Evolutionary conservation across 306 rosid genomes (phyloP).

Genomic region (Quercus parvula): DNA sequence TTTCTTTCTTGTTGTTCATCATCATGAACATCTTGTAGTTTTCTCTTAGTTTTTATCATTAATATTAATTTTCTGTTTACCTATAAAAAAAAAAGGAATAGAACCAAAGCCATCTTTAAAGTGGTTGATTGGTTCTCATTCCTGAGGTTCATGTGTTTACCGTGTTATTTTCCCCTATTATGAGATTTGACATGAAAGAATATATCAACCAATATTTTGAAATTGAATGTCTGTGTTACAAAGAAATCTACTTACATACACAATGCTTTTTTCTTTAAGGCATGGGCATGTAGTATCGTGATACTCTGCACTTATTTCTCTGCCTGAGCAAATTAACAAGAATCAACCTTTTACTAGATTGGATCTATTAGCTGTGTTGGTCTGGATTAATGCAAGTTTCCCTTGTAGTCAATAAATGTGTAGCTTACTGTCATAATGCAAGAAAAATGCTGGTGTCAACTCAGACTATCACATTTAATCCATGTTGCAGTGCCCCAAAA

Average conservation of each 20-base stretch:
- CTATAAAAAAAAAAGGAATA: neutral
- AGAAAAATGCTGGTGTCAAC: constrained; percentile 2
- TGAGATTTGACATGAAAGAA: neutral
- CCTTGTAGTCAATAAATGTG: neutral
- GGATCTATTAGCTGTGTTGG: neutral
- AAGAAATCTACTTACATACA: neutral
- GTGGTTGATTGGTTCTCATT: neutral
- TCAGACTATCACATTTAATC: constrained; percentile 4
- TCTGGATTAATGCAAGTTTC: neutral
- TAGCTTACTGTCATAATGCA: neutral
- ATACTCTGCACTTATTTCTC: no score
- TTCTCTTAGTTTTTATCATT: no score
- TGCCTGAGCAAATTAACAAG: neutral
- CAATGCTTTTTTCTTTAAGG: neutral
- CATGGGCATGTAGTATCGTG: no score
- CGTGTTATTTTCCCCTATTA: neutral
- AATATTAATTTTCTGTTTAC: no score
- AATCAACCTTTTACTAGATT: neutral
- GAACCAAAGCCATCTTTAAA: no score
- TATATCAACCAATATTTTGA: neutral
- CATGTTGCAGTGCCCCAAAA: constrained; percentile 59
- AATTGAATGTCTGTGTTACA: neutral
- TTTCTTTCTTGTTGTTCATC: no score
- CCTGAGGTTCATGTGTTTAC: neutral
- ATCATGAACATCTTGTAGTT: no score